Evolutionary conservation across 2,329 filamentous ascomycete genomes (phyloP), one percentile per base, ranked within the genome.

Genomic region (Phaeosphaeriaceae sp.): DNA sequence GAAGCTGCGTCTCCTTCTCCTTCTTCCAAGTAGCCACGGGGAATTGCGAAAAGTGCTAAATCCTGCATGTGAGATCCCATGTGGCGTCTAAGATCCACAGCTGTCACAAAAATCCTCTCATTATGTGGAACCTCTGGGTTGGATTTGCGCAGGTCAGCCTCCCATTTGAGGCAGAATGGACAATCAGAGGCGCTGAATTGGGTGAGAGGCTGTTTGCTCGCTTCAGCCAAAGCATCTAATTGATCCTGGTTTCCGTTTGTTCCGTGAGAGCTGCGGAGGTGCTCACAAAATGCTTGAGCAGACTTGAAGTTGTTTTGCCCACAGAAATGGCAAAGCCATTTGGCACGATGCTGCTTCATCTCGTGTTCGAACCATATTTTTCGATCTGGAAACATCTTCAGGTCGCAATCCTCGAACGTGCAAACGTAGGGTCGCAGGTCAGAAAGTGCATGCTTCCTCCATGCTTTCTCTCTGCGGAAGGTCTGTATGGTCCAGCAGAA

Each of bases 301-400:
- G n/a, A 15, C 15, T 40, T 17, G 15, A 40, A 40, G 1, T n/a
- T 40, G 17, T n/a, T 40, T 13, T 40, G 15, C 15, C n/a, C n/a
- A 17, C 35, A 40, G 2, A 40, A 1, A n/a, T 40, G 35, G n/a
- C 66, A 69, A 1, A 6, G 24, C 26, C 59, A 69, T 22, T 13
- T 28, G 8, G 62, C 46, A 19, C 63, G 65, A 44, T 67, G 66
- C 15, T 30, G 49, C n/a, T 57, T 42, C 59, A 69, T 59, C 43
- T 69, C 66, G 32, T 69, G 66, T 1, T 32, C 32, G 52, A 66
- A 69, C 65, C 66, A 69, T 23, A 61, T 52, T 40, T 69, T 65
- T 23, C 59, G 56, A 19, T 66, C 54, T 0, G 52, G 43, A 32
- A 69, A 69, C 26, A 49, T 56, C 17, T 58, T 46, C 0, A 50